Base-by-base conservation (phyloP, 2,329 filamentous ascomycete species). In the Venturia asperata region DNA sequence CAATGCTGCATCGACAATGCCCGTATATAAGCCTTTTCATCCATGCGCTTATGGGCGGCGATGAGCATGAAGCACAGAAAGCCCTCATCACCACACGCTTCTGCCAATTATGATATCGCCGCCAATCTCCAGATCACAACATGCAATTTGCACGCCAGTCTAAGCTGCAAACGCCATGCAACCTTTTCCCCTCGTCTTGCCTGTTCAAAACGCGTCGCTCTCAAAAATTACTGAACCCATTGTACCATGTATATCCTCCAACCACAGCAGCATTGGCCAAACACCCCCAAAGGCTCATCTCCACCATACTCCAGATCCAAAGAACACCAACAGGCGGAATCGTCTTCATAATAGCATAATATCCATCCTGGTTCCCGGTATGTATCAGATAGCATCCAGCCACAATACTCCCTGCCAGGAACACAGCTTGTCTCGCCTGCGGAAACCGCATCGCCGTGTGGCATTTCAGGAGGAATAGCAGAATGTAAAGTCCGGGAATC, bases 281-380 rank as follows among this genome's bases (percentile, higher is more conserved):
- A 37, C 52, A 58, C 19, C 27, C 30, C 52, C 52, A 58, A 34
- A 58, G 27, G 30, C 91, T 83, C 77, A 97, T 83, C 78, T 99
- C 94, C 60, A 97, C 82, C 27, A 97, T 87, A 41, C 89, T 86
- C 92, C 93, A 97, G 5, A 97, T 83, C 92, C 93, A 97, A 21
- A 97, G 75, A 49, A 90, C 93, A 0, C 91, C 94, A 17, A 97
- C 75, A 5, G 92, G 87, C n/a, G 94, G 94, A 0, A 92, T 89
- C 68, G 86, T 87, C 79, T 96, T 95, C 91, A 97, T 92, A 24
- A 96, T 87, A 7, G 89, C 89, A 70, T 95, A 86, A 72, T 97
- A 97, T 5, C 88, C 85, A 69, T 87, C 85, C 39, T 80, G 82
- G 72, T 97, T 97, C 34, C 89, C 91, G 64, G 92, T 85, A 69